A percentile compares a stretch with the other conserved stretches of the same genome.
These are phyloP conservation scores for Nigrograna mackinnonii DNA, from an alignment of 2,329 filamentous ascomycete genomes.

Conservation along the genomic window DNA sequence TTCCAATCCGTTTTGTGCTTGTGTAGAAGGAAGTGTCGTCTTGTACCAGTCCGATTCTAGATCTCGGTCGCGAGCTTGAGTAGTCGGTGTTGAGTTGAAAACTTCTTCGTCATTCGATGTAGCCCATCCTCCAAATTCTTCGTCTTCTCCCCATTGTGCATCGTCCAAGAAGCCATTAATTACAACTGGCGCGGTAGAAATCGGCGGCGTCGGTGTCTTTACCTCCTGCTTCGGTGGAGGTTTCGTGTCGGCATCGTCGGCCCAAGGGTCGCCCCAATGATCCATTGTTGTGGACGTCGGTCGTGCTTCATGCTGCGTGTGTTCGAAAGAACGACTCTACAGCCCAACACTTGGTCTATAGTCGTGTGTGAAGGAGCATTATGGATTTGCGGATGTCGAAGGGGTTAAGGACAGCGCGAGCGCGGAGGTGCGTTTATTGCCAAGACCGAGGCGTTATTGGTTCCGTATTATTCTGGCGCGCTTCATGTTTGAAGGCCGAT, in stretches of 20 bases:
- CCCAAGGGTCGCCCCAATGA: constrained; percentile 47
- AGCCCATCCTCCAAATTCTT: constrained; percentile 32
- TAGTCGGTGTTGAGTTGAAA: background rate
- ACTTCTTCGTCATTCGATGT: constrained; percentile 7
- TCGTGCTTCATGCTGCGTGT: constrained; percentile 40
- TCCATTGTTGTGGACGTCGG: constrained; percentile 37
- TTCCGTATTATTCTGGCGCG: no score
- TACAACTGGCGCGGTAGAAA: constrained; percentile 17
- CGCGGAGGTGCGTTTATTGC: no score
- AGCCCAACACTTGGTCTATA: no score
- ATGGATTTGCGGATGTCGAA: no score
- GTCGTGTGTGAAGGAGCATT: no score
- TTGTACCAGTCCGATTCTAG: background rate
- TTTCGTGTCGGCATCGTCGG: constrained; percentile 31
- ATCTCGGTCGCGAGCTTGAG: background rate
- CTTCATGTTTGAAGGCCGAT: no score
- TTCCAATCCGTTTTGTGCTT: background rate
- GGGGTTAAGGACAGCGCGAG: no score
- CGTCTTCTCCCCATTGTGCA: constrained; percentile 36
- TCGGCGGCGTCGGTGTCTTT: constrained; percentile 16
- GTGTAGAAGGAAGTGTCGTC: background rate
- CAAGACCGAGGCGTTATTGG: no score
- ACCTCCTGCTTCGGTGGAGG: constrained; percentile 24
- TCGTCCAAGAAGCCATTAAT: constrained; percentile 38
- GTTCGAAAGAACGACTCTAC: no score